Base-by-base conservation (phyloP, 2,329 filamentous ascomycete genomes). In the Claviceps sp. region DNA sequence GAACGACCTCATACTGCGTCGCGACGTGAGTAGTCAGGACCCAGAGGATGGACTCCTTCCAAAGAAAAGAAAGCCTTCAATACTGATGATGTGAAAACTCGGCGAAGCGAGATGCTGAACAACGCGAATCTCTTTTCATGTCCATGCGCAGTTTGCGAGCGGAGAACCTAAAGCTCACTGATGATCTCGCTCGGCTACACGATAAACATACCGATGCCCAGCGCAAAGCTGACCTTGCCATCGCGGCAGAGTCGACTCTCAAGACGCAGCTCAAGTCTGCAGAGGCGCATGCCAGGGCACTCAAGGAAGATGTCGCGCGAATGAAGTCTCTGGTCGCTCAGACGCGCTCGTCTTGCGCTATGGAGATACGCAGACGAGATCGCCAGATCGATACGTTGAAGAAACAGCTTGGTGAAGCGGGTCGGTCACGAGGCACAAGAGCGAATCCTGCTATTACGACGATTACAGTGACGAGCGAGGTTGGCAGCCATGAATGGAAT, bases 341-440 rank as follows among this genome's bases (percentile, higher is more conserved):
- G 66, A 85, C 93, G 2, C 82, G 91, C 54, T 80, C 85, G 6
- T 83, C 90, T 56, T 97, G 90, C 66, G 84, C 88, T 48, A 95
- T 88, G 58, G 93, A 98, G 62, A 80, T 96, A 45, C 83, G 91
- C 54, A 91, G 94, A 62, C 82, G 91, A 43, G 93, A 98, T 63
- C 75, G 88, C 45, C 87, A 95, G 67, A 84, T 97, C 57, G 86
- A 95, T 56, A 82, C 83, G 42, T 73, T 98, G 56, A 97, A 96
- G 73, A 85, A 84, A 58, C 88, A 95, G 63, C 75, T 97, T 55
- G 77, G 80, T 3, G 87, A 93, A 50, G 78, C 79, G 62, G 80
- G 75, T 46, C 78, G 80, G 56, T 80, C 77, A 57, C 76, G 76
- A 60, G 79, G 80, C 42, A 74, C 74, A 45, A 73, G 71, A 45